A percentile compares a stretch with the other conserved stretches of the same genome.
Conservation (phyloP, 2,329 filamentous ascomycete species). For the Moelleriella libera region DNA sequence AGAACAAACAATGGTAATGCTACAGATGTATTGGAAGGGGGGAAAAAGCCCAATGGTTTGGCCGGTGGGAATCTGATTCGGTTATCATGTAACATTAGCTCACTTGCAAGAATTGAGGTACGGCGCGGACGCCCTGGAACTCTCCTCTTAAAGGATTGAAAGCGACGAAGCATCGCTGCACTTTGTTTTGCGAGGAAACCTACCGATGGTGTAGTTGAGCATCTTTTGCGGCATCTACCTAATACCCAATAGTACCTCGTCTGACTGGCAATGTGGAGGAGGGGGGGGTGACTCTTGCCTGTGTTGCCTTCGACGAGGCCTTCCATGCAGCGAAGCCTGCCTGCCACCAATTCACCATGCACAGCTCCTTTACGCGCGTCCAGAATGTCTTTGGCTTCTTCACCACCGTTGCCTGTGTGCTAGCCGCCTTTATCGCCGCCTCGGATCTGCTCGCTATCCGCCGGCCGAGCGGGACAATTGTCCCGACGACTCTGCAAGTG, state of each 20-base stretch:
- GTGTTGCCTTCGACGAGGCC: no score
- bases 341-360: conserved; percentile 44
- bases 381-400: conserved; percentile 98
- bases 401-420: conserved; percentile 77
- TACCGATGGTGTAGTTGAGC: no score
- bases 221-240: no score
- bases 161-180: no score
- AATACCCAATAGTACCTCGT: no score
- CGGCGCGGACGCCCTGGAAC: not conserved
- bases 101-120: not conserved
- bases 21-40: not conserved
- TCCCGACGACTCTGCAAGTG: conserved; percentile 72
- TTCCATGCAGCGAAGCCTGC: not conserved
- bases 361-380: conserved; percentile 69
- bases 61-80: not conserved
- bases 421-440: conserved; percentile 66
- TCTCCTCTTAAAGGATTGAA: no score
- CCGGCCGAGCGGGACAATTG: conserved; percentile 45
- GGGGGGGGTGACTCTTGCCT: no score
- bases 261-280: no score
- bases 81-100: not conserved
- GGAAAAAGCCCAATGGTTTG: not conserved
- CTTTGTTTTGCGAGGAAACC: no score
- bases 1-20: not conserved
- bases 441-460: conserved; percentile 62